Base-by-base conservation (phyloP, 495 filamentous ascomycete genomes). In the Bacidia gigantensis region DNA sequence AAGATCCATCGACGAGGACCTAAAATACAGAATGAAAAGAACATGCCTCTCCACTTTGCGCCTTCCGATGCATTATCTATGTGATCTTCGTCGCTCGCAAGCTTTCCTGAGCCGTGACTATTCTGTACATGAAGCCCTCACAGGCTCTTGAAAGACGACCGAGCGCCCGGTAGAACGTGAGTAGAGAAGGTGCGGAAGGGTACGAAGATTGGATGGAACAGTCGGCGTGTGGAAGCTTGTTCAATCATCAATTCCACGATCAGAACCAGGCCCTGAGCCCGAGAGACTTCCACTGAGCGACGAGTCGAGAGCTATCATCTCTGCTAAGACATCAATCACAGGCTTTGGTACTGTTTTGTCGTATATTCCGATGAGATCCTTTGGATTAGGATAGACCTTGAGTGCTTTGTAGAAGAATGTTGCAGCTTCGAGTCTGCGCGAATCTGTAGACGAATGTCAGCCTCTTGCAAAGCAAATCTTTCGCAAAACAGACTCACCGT, bases 311-410 rank as follows among this genome's bases (percentile, higher is more conserved):
- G 92, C 93, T 63, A 97, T 90, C 89, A 98, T 97, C 69, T 95
- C 88, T 39, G 92, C 93, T 42, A 98, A 81, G 50, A 97, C 78
- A 64, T 97, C 92, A 46, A 98, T 77, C 35, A 96, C 83, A 50
- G 89, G 89, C 80, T 94, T 95, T 45, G 87, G 79, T 21, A 95
- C 89, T 42, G 90, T 96, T 78, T 95, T 95, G 68, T 97, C 93
- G 70, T 96, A 98, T 65, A 98, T 96, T 52, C 72, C 75, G 65
- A 98, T 95, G 52, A 98, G 74, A 62, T 96, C 92, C 61, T 80
- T 77, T 7, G 92, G 92, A 56, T 87, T 82, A 9, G 92, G 92
- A 69, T 98, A 98, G 22, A 50, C 47, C 75, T 97, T 98, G 60
- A 98, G 76, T 38, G 92, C 92, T 75, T 86, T 89, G 79, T 95